Conservation (phyloP, 257 asterid genomes). For the Gentiana dahurica region DNA sequence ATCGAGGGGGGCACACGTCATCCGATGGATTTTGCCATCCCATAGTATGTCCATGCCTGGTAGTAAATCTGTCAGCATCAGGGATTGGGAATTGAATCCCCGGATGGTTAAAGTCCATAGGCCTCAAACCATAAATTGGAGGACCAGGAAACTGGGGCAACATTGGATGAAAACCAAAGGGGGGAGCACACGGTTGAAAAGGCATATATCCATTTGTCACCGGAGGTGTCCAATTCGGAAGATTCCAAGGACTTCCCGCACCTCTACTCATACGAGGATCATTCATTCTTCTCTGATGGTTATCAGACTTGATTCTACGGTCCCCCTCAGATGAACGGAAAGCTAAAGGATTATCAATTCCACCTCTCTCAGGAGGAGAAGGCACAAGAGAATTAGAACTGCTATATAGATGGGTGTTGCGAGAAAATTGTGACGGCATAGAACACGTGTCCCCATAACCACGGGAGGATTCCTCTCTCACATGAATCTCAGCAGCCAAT, state of each 20-base stretch:
- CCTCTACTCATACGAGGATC: conserved; percentile 74
- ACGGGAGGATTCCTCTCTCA: conserved; percentile 56
- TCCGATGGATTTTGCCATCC: conserved; percentile 77
- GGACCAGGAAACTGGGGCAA: conserved; percentile 82
- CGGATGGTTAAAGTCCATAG: conserved; percentile 71
- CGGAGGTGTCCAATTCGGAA: conserved; percentile 87
- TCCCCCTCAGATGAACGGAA: conserved; percentile 68
- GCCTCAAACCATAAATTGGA: conserved; percentile 67
- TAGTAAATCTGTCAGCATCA: conserved; percentile 65
- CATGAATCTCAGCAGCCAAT: conserved; percentile 30
- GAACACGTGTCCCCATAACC: conserved; percentile 53
- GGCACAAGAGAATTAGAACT: conserved; percentile 49
- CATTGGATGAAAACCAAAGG: conserved; percentile 59
- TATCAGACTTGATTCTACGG: conserved; percentile 52
- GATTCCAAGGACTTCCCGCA: conserved; percentile 81
- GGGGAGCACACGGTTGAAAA: conserved; percentile 75
- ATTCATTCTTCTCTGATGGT: conserved; percentile 60
- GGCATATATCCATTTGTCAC: conserved; percentile 84
- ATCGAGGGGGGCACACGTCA: conserved; percentile 47
- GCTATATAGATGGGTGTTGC: conserved; percentile 45
- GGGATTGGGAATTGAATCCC: conserved; percentile 59
- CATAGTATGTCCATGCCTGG: conserved; percentile 66
- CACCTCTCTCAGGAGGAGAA: conserved; percentile 55
- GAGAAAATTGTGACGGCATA: conserved; percentile 66
- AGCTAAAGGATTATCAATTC: conserved; percentile 51